Base-by-base conservation (phyloP, 2,329 filamentous ascomycete species). In the Neobulgaria alba region DNA sequence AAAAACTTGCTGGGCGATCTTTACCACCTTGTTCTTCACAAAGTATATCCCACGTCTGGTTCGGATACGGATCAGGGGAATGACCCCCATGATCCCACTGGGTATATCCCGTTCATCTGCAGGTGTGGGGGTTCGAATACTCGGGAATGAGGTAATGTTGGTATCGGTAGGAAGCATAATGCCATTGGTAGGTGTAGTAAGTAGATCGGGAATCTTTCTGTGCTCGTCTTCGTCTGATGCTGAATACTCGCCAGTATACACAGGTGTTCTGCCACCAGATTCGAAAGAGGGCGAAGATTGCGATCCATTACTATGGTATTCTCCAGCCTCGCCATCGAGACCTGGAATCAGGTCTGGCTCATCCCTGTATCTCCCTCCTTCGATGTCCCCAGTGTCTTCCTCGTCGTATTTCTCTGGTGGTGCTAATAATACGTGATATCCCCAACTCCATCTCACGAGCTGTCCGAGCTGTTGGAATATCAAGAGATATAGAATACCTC, bases 381-480 rank as follows among this genome's bases (percentile, higher is more conserved):
- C 56, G 29, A 57, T 51, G 18, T 57, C 53, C 0, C 43, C 50
- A n/a, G 33, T 43, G 16, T 55, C 51, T 77, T 45, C 80, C 39
- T 84, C 77, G 10, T 73, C 68, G 55, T 85, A 86, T 47, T 75
- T 75, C 36, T 82, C 78, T 51, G 86, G 83, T 14, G 90, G 87
- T 14, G 89, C 89, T n/a, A 98, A 70, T 14, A 98, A 71, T 29
- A 96, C 81, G 55, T 95, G 88, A 62, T 95, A 96, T 9, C 92
- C 92, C 92, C 92, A 98, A 48, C 86, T 95, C 92, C 92, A 98
- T 44, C 92, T 78, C 15, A 98, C 81, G 18, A 96, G 69, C 63
- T 98, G 92, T 16, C 92, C 92, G 3, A 98, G 76, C 61, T 98
- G 92, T 65, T 98, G 92, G 66, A 98, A 98, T 52, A 98, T 93